phyloP scores from a whole-genome alignment of 805 yeast species.

The Wickerhamomyces mucosus region DNA sequence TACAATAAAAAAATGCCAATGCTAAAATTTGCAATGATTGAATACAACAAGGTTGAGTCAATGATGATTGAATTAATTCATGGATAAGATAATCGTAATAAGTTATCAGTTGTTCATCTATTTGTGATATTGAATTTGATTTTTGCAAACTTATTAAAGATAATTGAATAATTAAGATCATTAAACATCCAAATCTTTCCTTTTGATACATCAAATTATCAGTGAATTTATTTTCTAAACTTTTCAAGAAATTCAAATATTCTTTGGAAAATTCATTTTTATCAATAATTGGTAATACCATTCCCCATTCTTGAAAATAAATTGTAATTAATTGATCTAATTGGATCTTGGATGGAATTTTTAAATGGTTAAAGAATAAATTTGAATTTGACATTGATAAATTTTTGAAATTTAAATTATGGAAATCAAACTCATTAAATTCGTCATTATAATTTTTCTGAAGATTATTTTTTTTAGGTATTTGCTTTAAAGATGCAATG shows the following conservation, averaged over 20 bases:
- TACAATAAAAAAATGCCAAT: slow-evolving; percentile 59
- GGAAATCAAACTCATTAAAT: slow-evolving; percentile 21
- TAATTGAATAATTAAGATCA: slow-evolving; percentile 37
- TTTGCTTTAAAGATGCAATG: slow-evolving; percentile 57
- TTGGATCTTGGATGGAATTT: slow-evolving; percentile 43
- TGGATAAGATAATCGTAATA: slow-evolving; percentile 54
- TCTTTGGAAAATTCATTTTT: slow-evolving; percentile 56
- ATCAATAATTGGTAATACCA: slow-evolving; percentile 59
- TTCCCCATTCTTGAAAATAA: slow-evolving; percentile 75
- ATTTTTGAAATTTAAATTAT: slow-evolving; percentile 28
- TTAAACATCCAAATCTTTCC: slow-evolving; percentile 49
- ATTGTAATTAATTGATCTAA: slow-evolving; percentile 59
- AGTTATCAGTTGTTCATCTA: slow-evolving; percentile 23
- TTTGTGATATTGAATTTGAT: slow-evolving; percentile 4
- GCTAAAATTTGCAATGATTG: slow-evolving; percentile 63
- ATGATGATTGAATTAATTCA: slow-evolving; percentile 52
- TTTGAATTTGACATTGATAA: slow-evolving; percentile 32
- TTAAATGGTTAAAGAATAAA: slow-evolving; percentile 33
- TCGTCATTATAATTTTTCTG: slow-evolving; percentile 6
- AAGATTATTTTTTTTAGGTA: slow-evolving; percentile 17
- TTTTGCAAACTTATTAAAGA: slow-evolving; percentile 26
- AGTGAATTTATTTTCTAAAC: slow-evolving; percentile 34
- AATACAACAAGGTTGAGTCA: slow-evolving; percentile 51
- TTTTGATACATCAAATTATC: slow-evolving; percentile 32
- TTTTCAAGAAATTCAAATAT: slow-evolving; percentile 37